Conservation (phyloP, 1,284 basidiomycete species). For the Marasmius sp. region DNA sequence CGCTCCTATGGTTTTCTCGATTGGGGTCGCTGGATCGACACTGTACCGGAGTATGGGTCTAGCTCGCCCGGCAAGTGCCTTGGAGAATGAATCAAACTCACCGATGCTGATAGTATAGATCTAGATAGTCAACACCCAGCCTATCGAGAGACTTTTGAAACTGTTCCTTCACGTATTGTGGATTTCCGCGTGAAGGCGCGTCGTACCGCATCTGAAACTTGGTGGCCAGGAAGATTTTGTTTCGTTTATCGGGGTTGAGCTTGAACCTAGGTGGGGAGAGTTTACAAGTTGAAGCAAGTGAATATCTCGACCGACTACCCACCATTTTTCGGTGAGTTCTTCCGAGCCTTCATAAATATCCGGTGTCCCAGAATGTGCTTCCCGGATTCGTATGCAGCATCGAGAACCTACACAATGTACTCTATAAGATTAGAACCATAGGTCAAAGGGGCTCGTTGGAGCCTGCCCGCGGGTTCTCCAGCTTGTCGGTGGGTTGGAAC, state of each 20-base stretch:
- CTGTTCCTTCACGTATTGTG: slow-evolving; percentile 20
- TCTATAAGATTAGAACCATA: too few relatives aligned
- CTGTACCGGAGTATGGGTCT: background rate
- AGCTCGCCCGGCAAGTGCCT: background rate
- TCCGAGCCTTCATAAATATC: slow-evolving; percentile 38
- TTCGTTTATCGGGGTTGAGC: slow-evolving; percentile 38
- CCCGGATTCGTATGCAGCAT: slow-evolving; percentile 34
- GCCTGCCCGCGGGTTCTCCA: too few relatives aligned
- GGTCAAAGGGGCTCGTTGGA: too few relatives aligned
- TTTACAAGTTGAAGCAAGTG: background rate
- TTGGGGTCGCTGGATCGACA: slow-evolving; percentile 12
- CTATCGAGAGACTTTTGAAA: slow-evolving; percentile 11
- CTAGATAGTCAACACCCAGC: slow-evolving; percentile 11
- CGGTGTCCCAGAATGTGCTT: slow-evolving; percentile 40
- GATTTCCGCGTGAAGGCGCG: slow-evolving; percentile 22
- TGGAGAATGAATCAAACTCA: background rate
- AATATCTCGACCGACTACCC: background rate
- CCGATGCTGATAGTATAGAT: slow-evolving; percentile 15
- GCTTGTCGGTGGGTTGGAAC: too few relatives aligned
- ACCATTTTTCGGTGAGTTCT: slow-evolving; percentile 41
- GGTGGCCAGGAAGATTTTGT: slow-evolving; percentile 46
- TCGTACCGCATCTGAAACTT: slow-evolving; percentile 45
- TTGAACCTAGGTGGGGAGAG: slow-evolving; percentile 39
- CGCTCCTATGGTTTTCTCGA: slow-evolving; percentile 32
- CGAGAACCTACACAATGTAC: slow-evolving; percentile 26